phyloP scores from a whole-genome alignment of 2,329 filamentous ascomycete species.

The Rutstroemia sp. region DNA sequence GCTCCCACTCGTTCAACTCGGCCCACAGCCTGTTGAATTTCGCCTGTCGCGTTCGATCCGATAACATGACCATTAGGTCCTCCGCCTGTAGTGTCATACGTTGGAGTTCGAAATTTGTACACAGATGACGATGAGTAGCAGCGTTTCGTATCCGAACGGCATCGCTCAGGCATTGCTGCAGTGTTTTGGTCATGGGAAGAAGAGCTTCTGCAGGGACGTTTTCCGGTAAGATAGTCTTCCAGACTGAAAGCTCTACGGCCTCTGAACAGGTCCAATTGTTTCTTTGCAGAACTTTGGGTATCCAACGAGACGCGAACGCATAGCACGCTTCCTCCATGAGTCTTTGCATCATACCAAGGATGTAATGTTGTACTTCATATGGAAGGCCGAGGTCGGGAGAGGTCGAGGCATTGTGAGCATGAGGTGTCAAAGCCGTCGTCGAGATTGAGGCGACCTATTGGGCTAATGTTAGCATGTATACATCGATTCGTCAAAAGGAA shows the following conservation, averaged over 20 bases:
- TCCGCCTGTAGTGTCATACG: slow-evolving; percentile 23
- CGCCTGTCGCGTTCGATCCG: slow-evolving; percentile 19
- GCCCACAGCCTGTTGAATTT: slow-evolving; percentile 22
- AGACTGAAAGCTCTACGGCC: slow-evolving; percentile 26
- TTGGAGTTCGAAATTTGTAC: slow-evolving; percentile 22
- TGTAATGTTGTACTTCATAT: slow-evolving; percentile 30
- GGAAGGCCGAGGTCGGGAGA: slow-evolving; percentile 24
- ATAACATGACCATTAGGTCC: slow-evolving; percentile 26
- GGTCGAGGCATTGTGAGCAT: slow-evolving; percentile 1
- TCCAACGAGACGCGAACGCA: slow-evolving; percentile 26
- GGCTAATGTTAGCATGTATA: slow-evolving; percentile 2
- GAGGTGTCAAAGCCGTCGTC: background rate
- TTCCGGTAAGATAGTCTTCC: slow-evolving; percentile 21
- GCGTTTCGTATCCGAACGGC: slow-evolving; percentile 26
- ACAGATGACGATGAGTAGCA: slow-evolving; percentile 27
- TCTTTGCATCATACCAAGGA: slow-evolving; percentile 26
- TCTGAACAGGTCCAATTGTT: slow-evolving; percentile 26
- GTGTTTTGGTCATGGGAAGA: slow-evolving; percentile 11
- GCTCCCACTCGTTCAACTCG: slow-evolving; percentile 24
- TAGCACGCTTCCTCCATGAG: slow-evolving; percentile 28
- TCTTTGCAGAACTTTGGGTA: slow-evolving; percentile 19
- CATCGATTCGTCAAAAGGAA: background rate
- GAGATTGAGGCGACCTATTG: background rate
- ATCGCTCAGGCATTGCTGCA: slow-evolving; percentile 19
- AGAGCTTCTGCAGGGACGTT: slow-evolving; percentile 20